Conservation (phyloP, 164 flowering plant species). For the Santalum album region DNA sequence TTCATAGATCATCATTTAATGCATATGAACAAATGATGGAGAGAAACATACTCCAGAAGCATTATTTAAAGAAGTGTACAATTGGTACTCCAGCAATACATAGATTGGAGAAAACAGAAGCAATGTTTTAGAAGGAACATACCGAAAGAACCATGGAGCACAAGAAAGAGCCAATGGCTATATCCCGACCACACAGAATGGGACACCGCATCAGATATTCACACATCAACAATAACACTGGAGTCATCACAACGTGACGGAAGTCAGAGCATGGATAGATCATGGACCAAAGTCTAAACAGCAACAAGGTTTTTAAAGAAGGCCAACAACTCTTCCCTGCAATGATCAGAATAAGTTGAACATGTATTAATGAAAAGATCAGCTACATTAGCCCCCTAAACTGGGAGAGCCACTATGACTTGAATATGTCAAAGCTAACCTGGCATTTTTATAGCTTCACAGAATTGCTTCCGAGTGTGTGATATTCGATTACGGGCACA, state of each 20-base stretch:
- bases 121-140: slow-evolving; percentile 15
- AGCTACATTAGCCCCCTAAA: neutral
- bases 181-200: slow-evolving; percentile 60
- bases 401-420: slow-evolving; percentile 6
- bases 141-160: slow-evolving; percentile 86
- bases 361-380: slow-evolving; percentile 3
- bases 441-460: slow-evolving; percentile 55
- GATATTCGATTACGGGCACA: slow-evolving; percentile 84
- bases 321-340: slow-evolving; percentile 87
- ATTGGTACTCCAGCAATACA: neutral
- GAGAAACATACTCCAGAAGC: neutral
- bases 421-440: slow-evolving; percentile 26
- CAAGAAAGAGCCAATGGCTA: slow-evolving; percentile 68
- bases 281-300: slow-evolving; percentile 90
- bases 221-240: slow-evolving; percentile 73
- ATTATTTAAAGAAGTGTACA: too few species aligned
- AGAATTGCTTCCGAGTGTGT: slow-evolving; percentile 48
- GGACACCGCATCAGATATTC: slow-evolving; percentile 96
- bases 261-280: slow-evolving; percentile 94
- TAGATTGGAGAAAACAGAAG: neutral
- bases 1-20: too few species aligned
- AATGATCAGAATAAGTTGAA: slow-evolving; percentile 4
- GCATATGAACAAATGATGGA: neutral
- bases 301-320: slow-evolving; percentile 66
- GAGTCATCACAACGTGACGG: slow-evolving; percentile 91